A percentile compares a stretch with the other conserved stretches of the same genome.
Conservation (phyloP, 306 rosid genomes). For the Dryas octopetala region DNA sequence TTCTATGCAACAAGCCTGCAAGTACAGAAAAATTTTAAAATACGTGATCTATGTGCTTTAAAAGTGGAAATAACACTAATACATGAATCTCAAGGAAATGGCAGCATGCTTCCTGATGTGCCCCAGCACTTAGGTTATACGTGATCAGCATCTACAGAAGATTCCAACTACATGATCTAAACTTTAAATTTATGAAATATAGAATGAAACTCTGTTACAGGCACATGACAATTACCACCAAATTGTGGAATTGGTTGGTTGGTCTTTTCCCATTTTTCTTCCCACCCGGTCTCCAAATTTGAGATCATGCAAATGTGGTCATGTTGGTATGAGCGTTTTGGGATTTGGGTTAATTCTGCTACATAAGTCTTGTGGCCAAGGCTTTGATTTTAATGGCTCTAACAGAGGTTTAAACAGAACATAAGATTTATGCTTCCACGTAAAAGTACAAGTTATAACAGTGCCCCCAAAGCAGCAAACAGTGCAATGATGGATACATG, state of each 20-base stretch:
- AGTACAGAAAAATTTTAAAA: conserved; percentile 23
- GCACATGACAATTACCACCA: not conserved
- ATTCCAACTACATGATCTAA: not conserved
- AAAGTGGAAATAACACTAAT: not conserved
- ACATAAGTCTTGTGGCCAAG: no score
- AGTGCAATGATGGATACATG: not conserved
- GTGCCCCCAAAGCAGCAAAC: not conserved
- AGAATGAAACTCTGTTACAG: not conserved
- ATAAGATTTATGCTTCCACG: no score
- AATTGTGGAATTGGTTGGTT: not conserved
- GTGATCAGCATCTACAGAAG: no score
- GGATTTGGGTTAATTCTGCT: no score
- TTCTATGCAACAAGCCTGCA: conserved; percentile 93
- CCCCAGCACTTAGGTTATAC: no score
- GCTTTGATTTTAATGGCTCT: no score
- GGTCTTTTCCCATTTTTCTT: no score
- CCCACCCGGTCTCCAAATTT: not conserved
- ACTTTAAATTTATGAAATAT: not conserved
- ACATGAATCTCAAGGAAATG: not conserved
- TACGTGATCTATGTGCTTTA: conserved; percentile 20
- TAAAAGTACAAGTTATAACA: not conserved
- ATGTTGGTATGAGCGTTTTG: not conserved
- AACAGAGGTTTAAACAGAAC: no score
- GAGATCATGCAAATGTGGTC: not conserved
- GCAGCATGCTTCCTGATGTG: no score